Base-by-base conservation (phyloP, 371 early-diverging fungal species). In the Nematocida sp. region DNA sequence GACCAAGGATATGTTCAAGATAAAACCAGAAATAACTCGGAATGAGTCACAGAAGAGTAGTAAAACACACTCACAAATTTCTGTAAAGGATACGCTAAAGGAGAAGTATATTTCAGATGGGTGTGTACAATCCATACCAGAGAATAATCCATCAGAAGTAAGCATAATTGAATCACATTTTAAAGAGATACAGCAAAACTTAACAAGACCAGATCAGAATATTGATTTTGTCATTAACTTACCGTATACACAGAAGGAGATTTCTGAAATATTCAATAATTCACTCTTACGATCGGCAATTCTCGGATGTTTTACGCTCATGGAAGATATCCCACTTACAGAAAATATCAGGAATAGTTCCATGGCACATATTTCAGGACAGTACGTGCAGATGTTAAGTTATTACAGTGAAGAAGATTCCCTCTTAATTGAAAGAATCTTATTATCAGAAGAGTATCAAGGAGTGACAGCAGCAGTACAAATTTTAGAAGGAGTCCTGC, bases 381-480 rank as follows among this genome's bases (percentile, higher is more conserved):
- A 78, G 80, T 78, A 70, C 47, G 80, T 78, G 6, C 80, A 78
- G 52, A 25, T 78, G 52, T 55, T 78, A 25, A 78, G 55, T 20
- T 78, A 78, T 42, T 33, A 13, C 33, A 58, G 50, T 45, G 7
- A 9, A 39, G 60, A 78, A 5, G 7, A 42, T 0, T 15, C 54
- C 0, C 42, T 70, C 11, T 15, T 78, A 13, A 78, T 78, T 23
- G 55, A 71, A 42, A 1, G 70, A 39, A 70, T 78, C 27, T 62
- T 78, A 6, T 60, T 78, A 27, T 78, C 80, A 71, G 80, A 78
- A 52, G 80, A 78, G 80, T 60, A 67, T 54, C 71, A 78, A 33
- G 69, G 69, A 3, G 44, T 67, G 2, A 71, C 69, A 15, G 42
- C 66, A 7, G 80, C 80, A 7, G 42, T 71, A 7, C 9, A 40